Percentiles rank a stretch among this genome's conserved stretches.
Evolutionary conservation across 2,329 filamentous ascomycete genomes (phyloP).

Genomic region (Penicillium sumatraense): DNA sequence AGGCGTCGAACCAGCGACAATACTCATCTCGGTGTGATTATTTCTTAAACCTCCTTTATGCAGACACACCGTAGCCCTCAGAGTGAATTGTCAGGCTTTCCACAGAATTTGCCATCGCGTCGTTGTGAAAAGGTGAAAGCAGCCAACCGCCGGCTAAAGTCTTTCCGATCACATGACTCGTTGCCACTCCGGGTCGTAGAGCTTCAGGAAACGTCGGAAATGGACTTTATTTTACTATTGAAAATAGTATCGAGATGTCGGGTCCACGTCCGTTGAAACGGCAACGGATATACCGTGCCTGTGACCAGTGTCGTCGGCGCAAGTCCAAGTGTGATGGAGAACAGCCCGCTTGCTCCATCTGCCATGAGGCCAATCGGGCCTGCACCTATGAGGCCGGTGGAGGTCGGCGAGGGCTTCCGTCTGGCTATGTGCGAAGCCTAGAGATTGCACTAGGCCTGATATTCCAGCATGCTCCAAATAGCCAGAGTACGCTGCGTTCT

Average conservation of each 20-base stretch:
- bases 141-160: slow-evolving; percentile 12
- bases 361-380: slow-evolving; percentile 36
- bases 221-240: background rate
- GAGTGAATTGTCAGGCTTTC: background rate
- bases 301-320: slow-evolving; percentile 66
- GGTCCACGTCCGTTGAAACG: slow-evolving; percentile 18
- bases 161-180: slow-evolving; percentile 19
- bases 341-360: slow-evolving; percentile 68
- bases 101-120: background rate
- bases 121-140: background rate
- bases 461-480: slow-evolving; percentile 61
- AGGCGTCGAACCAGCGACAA: background rate
- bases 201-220: background rate
- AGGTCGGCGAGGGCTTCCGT: slow-evolving; percentile 67
- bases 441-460: slow-evolving; percentile 70
- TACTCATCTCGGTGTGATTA: background rate
- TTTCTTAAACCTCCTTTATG: no score
- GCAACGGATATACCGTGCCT: slow-evolving; percentile 57
- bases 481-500: slow-evolving; percentile 54
- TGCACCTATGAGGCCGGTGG: slow-evolving; percentile 34
- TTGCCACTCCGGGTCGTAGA: background rate
- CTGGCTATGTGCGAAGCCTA: slow-evolving; percentile 73
- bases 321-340: slow-evolving; percentile 72
- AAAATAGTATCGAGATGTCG: slow-evolving; percentile 15
- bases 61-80: background rate